Base-by-base conservation (phyloP, 805 yeast species). In the Scheffersomyces amazonensis region DNA sequence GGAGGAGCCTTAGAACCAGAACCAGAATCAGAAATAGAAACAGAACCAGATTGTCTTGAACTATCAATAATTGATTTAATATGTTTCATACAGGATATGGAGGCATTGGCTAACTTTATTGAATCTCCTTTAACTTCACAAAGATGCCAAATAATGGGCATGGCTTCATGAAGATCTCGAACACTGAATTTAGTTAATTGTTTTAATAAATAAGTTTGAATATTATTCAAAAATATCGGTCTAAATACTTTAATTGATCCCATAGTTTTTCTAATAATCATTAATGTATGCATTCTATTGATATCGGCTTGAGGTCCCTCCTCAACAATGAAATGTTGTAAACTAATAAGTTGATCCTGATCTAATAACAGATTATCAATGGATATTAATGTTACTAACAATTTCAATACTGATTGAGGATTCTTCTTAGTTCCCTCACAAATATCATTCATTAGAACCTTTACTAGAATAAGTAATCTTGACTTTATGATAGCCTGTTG, bases 91-190 rank as follows among this genome's bases (percentile, higher is more conserved):
- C 88, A 77, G 0, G 89, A 78, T 0, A 78, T 60, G 15, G 87
- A 76, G 0, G 90, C 90, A 45, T 73, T 76, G 0, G 80, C 76
- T 4, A 86, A 49, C 43, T 76, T 75, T 0, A 51, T 39, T 0
- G 74, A 69, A 35, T 76, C 78, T 1, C 67, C 60, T 29, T 71
- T 65, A 48, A 74, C 58, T 2, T 46, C 50, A 2, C 85, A 71
- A 0, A 86, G 61, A 7, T 57, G 58, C 83, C 88, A 80, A 3
- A 78, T 59, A 40, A 87, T 71, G 1, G 89, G 88, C 56, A 87
- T 73, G 0, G 91, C 95, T 50, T 81, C 81, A n/a, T 76, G 76
- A 7, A 87, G 57, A 47, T 86, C 93, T 40, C 56, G 66, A 0
- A 72, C 69, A 36, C 71, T 75, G 59, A 82, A 75, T 43, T 76